Evolutionary conservation across 2,329 filamentous ascomycete genomes (phyloP).

Genomic region (Rachicladosporium sp.): DNA sequence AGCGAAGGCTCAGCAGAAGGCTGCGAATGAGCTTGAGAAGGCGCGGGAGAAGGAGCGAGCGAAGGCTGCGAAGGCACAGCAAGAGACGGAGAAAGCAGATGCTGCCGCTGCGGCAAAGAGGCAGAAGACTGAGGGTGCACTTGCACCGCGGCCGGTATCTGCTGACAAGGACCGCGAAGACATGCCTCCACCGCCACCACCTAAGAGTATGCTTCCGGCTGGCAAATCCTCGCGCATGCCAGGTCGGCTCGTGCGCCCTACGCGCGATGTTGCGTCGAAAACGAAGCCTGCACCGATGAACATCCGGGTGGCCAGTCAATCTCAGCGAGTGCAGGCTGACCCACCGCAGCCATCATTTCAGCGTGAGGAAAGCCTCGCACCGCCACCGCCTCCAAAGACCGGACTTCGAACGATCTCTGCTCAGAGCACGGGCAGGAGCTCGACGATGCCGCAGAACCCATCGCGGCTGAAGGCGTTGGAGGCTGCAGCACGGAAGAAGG

Average conservation of each 20-base stretch:
- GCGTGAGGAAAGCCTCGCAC: constrained; percentile 17
- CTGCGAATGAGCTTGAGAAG: constrained; percentile 54
- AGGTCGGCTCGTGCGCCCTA: constrained; percentile 24
- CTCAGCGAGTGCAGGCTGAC: constrained; percentile 24
- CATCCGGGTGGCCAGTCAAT: constrained; percentile 49
- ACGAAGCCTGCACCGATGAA: constrained; percentile 60
- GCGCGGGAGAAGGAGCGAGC: constrained; percentile 58
- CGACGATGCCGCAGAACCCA: constrained; percentile 38
- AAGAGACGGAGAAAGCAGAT: constrained; percentile 28
- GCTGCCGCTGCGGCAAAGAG: constrained; percentile 1
- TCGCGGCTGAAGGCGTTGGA: constrained; percentile 45
- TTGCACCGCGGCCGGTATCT: constrained; percentile 21
- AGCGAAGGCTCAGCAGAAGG: constrained; percentile 48
- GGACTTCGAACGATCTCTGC: constrained; percentile 58
- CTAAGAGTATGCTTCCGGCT: constrained; percentile 34
- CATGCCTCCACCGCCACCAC: constrained; percentile 50
- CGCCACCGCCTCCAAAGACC: constrained; percentile 40
- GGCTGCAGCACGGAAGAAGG: constrained; percentile 67
- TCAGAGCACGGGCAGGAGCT: constrained; percentile 31
- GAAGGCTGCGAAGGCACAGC: constrained; percentile 48
- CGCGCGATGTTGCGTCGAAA: constrained; percentile 39
- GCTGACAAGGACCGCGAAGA: constrained; percentile 33
- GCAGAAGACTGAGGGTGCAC: constrained; percentile 20
- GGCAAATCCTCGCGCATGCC: constrained; percentile 22
- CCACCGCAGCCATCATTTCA: constrained; percentile 11